Evolutionary conservation across 2,329 filamentous ascomycete species (phyloP).

Genomic region (Fusarium decemcellulare): DNA sequence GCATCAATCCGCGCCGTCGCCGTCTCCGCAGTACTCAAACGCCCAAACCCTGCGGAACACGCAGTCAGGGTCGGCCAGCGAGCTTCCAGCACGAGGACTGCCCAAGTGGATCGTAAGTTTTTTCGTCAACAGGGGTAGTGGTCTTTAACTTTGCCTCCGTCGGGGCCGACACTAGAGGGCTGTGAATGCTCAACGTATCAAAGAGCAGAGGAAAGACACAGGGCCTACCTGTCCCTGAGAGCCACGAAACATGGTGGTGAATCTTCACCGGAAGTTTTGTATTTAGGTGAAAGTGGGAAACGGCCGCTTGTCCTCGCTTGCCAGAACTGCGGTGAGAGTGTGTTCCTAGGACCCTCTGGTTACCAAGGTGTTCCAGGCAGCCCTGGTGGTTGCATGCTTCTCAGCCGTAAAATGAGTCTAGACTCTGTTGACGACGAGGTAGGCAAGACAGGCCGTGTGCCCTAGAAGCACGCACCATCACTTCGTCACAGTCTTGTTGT

Average conservation of each 20-base stretch:
- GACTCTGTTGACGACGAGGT: conserved; percentile 2
- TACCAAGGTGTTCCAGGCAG: conserved; percentile 12
- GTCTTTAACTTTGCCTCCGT: conserved; percentile 1
- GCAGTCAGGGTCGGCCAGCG: neutral
- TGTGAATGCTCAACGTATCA: neutral
- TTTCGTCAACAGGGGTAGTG: conserved; percentile 25
- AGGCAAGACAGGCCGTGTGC: neutral
- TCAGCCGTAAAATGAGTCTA: conserved; percentile 13
- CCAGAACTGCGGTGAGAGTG: neutral
- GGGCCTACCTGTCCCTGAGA: conserved; percentile 8
- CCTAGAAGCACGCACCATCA: neutral
- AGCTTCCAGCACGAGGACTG: conserved; percentile 2
- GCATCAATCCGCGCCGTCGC: conserved; percentile 17
- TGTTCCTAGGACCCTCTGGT: conserved; percentile 15
- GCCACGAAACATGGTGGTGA: conserved; percentile 7
- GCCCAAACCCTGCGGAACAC: conserved; percentile 26
- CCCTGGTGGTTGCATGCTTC: neutral
- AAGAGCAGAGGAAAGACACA: conserved; percentile 5
- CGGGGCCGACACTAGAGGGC: neutral
- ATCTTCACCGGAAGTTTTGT: conserved; percentile 13
- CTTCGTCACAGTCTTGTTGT: no score
- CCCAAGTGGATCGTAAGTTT: conserved; percentile 21
- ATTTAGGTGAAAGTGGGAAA: conserved; percentile 14
- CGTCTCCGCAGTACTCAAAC: conserved; percentile 32
- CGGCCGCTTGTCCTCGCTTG: neutral